Evolutionary conservation across 2,329 filamentous ascomycete genomes (phyloP), one percentile per base, ranked within the genome.

Genomic region (Chaetomium strumarium): DNA sequence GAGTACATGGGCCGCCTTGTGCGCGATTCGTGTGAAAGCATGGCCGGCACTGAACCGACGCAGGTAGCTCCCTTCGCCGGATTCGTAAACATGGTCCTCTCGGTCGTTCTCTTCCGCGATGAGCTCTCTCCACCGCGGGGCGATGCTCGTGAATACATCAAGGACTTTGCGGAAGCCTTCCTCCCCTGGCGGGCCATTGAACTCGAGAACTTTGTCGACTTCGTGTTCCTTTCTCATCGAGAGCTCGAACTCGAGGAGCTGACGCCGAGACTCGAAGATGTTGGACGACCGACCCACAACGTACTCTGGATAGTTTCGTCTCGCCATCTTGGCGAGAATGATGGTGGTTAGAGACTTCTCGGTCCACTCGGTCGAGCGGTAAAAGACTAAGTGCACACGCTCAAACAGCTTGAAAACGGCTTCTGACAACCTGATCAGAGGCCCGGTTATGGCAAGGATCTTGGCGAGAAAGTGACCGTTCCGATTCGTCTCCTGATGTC

Each of bases 261-360:
- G 78, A 2, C 75, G 68, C 17, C 93, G 81, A 0, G 89, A 89
- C 0, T 83, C 69, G 63, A 99, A 99, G 3, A 99, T 95, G 52
- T 90, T 95, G 24, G 85, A 81, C 0, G 90, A 95, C 33, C 93
- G 83, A 55, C 87, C 95, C 5, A 97, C 91, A 19, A 97, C 80
- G 64, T 96, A 99, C 3, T 86, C 76, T 0, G 92, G 91, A 59
- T 96, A 99, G 65, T 91, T 93, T 34, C 89, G 80, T 40, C 84
- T 80, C 2, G 91, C 88, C 52, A 95, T 95, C 58, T 92, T 91
- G 8, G 93, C 89, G 5, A 99, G 77, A 41, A 99, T 96, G 49
- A 97, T 92, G 0, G 91, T 92, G 1, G 90, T 97, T 13, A 99
- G 74, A 1, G 92, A 96, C 67, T 96, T 97, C 63, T 97, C 92